phyloP scores from a whole-genome alignment of 2,329 filamentous ascomycete species.

The Ophiosphaerella herpotricha region DNA sequence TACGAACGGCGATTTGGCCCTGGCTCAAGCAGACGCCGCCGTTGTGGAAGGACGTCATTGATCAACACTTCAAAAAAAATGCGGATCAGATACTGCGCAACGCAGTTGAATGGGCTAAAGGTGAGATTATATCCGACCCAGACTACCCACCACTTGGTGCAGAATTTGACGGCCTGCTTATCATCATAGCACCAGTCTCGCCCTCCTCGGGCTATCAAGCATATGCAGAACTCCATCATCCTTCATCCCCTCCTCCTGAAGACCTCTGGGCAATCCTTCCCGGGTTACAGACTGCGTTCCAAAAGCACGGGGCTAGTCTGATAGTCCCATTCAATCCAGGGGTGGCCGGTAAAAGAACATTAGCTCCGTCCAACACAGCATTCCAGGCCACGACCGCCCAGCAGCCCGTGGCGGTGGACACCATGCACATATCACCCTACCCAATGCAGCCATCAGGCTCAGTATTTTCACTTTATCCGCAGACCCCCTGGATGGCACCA shows the following conservation, averaged over 20 bases:
- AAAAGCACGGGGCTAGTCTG: conserved; percentile 1
- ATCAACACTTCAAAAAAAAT: conserved; percentile 32
- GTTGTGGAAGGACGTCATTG: conserved; percentile 31
- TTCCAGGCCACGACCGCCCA: too few species aligned
- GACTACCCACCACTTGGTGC: neutral
- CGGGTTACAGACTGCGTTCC: conserved; percentile 5
- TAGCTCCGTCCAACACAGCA: too few species aligned
- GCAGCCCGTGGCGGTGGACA: too few species aligned
- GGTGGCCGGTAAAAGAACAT: too few species aligned
- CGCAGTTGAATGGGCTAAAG: conserved; percentile 23
- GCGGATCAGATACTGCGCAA: conserved; percentile 28
- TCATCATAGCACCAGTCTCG: neutral
- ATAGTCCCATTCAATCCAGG: neutral
- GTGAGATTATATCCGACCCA: neutral
- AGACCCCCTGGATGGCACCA: too few species aligned
- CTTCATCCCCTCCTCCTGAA: neutral
- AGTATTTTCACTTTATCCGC: too few species aligned
- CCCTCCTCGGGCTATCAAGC: neutral
- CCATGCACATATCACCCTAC: too few species aligned
- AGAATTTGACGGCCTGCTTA: neutral
- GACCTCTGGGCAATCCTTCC: conserved; percentile 5
- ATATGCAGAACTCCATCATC: too few species aligned
- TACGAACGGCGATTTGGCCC: conserved; percentile 38
- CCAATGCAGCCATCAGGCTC: too few species aligned
- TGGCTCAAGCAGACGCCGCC: conserved; percentile 32